Evolutionary conservation across 257 asterid genomes (phyloP), one percentile per base, ranked within the genome.

Genomic region (Fraxinus cuspidata): DNA sequence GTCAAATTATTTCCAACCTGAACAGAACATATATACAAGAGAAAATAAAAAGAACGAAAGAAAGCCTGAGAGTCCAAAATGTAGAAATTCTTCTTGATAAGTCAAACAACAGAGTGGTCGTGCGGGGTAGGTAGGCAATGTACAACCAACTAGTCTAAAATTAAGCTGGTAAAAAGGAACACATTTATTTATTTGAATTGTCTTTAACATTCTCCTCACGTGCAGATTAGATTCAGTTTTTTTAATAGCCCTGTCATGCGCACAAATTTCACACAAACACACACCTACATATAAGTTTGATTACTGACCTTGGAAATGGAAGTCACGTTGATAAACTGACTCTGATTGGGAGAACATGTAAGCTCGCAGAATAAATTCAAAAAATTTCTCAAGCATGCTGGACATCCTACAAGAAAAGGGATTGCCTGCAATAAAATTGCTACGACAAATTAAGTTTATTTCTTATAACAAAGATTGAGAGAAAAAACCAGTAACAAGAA

Each of bases 321-420:
- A 42, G 99, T 90, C 87, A 96, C 99, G 37, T 96, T 92, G 77
- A 96, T 96, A 85, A 93, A 96, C 86, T 90, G 96, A 77, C 98
- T 93, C 90, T 96, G 99, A 82, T 89, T 93, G 3, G 99, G 98
- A 70, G 99, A 96, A 81, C 99, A 96, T 3, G 99, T 86, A 70
- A 96, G 97, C 89, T 93, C 99, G 72, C 99, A 96, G 89, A 96
- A 96, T 37, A 96, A 88, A 91, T 96, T 96, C 90, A 96, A 87
- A 81, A 96, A 96, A 85, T 93, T 96, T 83, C 99, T 90, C 94
- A 96, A 88, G 89, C 99, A 96, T 79, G 99, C 97, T 68, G 99
- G 99, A 86, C 99, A 96, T 70, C 99, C 98, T 80, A 93, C 98
- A 77, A 96, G 97, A 84, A 96, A 90, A 74, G 99, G 99, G 84